Evolutionary conservation across 495 filamentous ascomycete species (phyloP).

Genomic region (Tuber calosporum): DNA sequence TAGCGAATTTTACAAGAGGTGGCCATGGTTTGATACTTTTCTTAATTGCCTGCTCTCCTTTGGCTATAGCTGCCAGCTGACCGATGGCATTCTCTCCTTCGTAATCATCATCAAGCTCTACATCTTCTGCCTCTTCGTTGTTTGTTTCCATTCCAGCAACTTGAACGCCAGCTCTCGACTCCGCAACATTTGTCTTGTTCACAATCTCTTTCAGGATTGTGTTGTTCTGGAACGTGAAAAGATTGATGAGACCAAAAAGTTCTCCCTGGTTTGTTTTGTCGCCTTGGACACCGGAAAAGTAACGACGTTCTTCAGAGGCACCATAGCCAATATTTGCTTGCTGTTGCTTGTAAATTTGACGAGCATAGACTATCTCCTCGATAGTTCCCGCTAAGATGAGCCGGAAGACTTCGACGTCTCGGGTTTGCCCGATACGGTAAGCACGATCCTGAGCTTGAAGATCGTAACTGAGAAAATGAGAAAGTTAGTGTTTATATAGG

Average conservation of each 20-base stretch:
- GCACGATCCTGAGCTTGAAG: conserved; percentile 95
- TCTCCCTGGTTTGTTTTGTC: conserved; percentile 73
- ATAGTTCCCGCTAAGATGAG: conserved; percentile 90
- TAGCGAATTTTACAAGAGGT: background rate
- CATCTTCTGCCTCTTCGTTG: conserved; percentile 52
- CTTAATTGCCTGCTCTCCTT: conserved; percentile 47
- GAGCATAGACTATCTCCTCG: conserved; percentile 93
- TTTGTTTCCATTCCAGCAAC: conserved; percentile 67
- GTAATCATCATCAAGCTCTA: conserved; percentile 47
- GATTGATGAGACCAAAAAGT: conserved; percentile 82
- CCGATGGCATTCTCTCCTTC: conserved; percentile 63
- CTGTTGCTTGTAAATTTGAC: conserved; percentile 98
- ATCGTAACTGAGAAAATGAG: conserved; percentile 51
- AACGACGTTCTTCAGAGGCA: conserved; percentile 81
- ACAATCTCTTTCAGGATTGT: conserved; percentile 84
- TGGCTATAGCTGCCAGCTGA: conserved; percentile 66
- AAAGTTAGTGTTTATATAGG: background rate
- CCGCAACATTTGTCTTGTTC: conserved; percentile 95
- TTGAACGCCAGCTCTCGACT: conserved; percentile 76
- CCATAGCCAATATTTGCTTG: conserved; percentile 97
- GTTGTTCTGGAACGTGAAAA: conserved; percentile 76
- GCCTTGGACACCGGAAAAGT: conserved; percentile 92
- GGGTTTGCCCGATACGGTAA: conserved; percentile 86
- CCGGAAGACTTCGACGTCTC: conserved; percentile 94
- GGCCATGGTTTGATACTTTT: conserved; percentile 24